Evolutionary conservation across 1,284 basidiomycete genomes (phyloP).

Genomic region (Ustilago vetiveriae): DNA sequence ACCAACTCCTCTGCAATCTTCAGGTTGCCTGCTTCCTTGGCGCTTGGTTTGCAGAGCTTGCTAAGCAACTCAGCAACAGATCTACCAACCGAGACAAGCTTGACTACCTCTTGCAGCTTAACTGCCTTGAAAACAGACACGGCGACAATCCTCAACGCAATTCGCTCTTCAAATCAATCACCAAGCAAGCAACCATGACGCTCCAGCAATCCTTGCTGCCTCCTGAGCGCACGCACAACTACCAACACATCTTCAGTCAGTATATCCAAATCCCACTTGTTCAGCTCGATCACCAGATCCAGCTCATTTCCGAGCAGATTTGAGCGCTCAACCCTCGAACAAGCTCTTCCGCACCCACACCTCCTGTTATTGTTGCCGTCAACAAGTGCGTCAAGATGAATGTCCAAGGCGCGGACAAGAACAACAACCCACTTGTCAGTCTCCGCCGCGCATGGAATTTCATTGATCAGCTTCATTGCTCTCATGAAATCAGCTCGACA

Average conservation of each 20-base stretch:
- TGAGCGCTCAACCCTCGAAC: background rate
- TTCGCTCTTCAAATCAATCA: background rate
- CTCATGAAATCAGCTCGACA: background rate
- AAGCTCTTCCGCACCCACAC: background rate
- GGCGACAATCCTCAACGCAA: background rate
- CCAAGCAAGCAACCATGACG: background rate
- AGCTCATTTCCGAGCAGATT: background rate
- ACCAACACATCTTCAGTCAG: background rate
- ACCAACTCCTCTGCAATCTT: background rate
- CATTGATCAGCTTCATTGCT: background rate
- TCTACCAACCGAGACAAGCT: background rate
- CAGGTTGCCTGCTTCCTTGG: slow-evolving; percentile 9
- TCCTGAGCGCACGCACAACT: too few relatives aligned
- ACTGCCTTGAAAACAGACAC: background rate
- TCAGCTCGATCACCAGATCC: background rate
- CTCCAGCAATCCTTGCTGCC: too few relatives aligned
- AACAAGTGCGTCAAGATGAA: slow-evolving; percentile 24
- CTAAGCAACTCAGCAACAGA: background rate
- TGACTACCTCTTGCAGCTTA: background rate
- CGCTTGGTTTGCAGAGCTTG: slow-evolving; percentile 7
- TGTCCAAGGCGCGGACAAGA: background rate
- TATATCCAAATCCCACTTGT: background rate
- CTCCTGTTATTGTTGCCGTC: slow-evolving; percentile 16
- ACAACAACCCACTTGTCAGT: slow-evolving; percentile 3
- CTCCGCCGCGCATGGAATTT: slow-evolving; percentile 15